Evolutionary conservation across 2,329 filamentous ascomycete genomes (phyloP), one percentile per base, ranked within the genome.

Genomic region (Colletotrichum coccodes): DNA sequence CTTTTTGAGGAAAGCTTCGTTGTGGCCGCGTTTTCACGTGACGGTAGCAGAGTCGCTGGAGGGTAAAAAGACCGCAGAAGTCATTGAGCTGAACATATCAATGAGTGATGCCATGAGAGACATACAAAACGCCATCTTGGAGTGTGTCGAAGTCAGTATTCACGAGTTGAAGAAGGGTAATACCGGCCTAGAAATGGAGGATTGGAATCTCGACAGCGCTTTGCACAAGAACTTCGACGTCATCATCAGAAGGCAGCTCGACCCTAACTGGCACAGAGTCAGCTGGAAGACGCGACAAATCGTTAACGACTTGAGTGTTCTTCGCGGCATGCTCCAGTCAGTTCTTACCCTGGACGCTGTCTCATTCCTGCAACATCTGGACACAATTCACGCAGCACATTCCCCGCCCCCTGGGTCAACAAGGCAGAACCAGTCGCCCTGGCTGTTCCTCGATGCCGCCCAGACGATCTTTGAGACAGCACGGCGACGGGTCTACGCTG

Each of bases 211-310:
- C 21, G 95, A 98, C 79, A 98, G 93, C 76, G 95, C 95, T 40
- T 82, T 98, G 70, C 92, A 98, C 72, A 93, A 92, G 76, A 97
- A 94, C 75, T 99, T 99, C 78, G 96, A 98, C 78, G 85, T 93
- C 69, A 92, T 95, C 63, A 90, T 99, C 58, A 89, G 95, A 70
- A 89, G 95, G 66, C 96, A 99, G 79, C 84, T 99, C 21, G 95
- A 98, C 76, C 95, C 95, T 5, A 95, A 98, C 67, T 99, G 96
- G 96, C 96, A 99, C 82, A 90, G 96, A 61, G 93, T 97, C 59
- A 98, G 93, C 78, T 97, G 93, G 86, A 94, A 96, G 80, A 98
- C 95, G 2, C 94, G 92, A 75, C 95, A 98, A 80, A 97, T 99
- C 73, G 95, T 97, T 64, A 92, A 91, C 74, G 96, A 98, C 77